Conservation (phyloP, 257 asterid species). For the Mentha longifolia region DNA sequence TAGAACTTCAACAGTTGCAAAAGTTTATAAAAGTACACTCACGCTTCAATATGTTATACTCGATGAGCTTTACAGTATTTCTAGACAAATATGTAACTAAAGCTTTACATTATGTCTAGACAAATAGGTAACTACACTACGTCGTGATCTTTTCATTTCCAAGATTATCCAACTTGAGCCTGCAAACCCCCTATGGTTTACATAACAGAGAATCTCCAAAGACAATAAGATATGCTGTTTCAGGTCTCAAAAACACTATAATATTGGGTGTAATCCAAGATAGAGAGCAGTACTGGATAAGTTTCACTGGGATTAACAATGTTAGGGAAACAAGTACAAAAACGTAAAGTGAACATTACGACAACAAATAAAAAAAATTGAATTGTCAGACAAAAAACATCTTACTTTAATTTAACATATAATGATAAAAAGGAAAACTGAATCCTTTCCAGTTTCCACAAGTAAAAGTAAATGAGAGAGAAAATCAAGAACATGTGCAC, state of each 20-base stretch:
- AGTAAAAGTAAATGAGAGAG: background rate
- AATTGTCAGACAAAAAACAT: background rate
- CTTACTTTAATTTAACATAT: background rate
- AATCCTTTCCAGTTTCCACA: slow-evolving; percentile 4
- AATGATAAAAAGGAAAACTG: background rate
- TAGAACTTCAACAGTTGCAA: background rate
- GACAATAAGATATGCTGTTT: too few species aligned
- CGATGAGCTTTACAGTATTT: slow-evolving; percentile 15
- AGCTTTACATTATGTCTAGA: too few species aligned
- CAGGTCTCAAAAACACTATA: background rate
- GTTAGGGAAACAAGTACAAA: background rate
- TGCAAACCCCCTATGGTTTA: background rate
- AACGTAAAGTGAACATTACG: background rate
- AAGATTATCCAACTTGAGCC: slow-evolving; percentile 20
- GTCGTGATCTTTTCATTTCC: slow-evolving; percentile 13
- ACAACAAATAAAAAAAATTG: background rate
- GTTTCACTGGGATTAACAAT: background rate
- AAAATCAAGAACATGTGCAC: slow-evolving; percentile 1
- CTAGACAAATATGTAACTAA: too few species aligned
- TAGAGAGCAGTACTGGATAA: background rate
- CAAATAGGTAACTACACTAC: background rate
- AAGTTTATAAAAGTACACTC: slow-evolving; percentile 24
- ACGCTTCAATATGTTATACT: slow-evolving; percentile 9
- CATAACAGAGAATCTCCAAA: background rate
- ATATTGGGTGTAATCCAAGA: background rate